Base-by-base conservation (phyloP, 179 eudicot species). In the Heliamphora pulchella region DNA sequence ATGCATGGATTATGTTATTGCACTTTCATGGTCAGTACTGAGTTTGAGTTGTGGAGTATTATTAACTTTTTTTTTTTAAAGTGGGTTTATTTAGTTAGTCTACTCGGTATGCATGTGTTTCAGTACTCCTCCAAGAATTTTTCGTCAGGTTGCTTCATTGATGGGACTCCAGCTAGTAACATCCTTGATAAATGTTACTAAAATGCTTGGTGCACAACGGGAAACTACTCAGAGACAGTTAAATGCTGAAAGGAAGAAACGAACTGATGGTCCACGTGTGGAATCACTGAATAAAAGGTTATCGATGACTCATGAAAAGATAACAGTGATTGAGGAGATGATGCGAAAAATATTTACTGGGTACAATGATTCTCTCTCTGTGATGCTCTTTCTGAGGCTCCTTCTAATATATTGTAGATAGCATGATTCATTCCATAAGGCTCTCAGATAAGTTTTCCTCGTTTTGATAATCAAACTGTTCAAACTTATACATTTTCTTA, bases 211-310 rank as follows among this genome's bases (percentile, higher is more conserved):
- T 68, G 88, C 91, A 76, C 97, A 92, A 82, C 89, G 99, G 70
- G 98, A 92, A 87, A 96, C 99, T 72, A 96, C 96, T 69, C 99
- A 94, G 87, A 91, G 99, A 83, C 99, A 96, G 86, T 85, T 96
- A 80, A 89, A 89, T 89, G 94, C 98, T 78, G 99, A 96, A 82
- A 88, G 85, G 86, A 96, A 91, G 86, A 94, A 96, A 83, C 80
- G 82, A 39, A 79, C 84, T 59, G 98, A 96, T 55, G 99, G 97
- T 50, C 93, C 97, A 82, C 92, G 95, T 80, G 93, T 89, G 44
- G 94, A 96, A 82, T 90, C 98, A 68, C 97, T 96, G 54, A 86
- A 90, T 74, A 96, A 90, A 83, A 90, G 98, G 82, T 74, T 94
- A 81, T 82, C 91, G 47, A 80, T 65, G 65, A 92, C 99, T 44